phyloP scores from a whole-genome alignment of 2,329 filamentous ascomycete genomes.

The Alternaria gansuensis region DNA sequence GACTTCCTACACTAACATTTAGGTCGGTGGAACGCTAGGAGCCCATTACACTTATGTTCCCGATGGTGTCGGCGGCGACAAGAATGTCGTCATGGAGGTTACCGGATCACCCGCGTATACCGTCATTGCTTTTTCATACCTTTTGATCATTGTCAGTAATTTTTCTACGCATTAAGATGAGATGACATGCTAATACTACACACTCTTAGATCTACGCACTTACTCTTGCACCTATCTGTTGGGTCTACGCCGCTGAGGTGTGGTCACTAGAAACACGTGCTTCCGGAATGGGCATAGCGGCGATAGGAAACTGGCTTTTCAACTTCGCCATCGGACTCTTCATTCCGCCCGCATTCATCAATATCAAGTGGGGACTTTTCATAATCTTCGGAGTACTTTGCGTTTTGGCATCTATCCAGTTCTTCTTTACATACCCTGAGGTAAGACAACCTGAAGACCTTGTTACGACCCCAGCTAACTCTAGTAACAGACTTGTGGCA shows the following conservation, averaged over 20 bases:
- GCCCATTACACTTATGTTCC: slow-evolving; percentile 40
- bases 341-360: slow-evolving; percentile 66
- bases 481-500: slow-evolving; percentile 66
- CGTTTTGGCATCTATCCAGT: slow-evolving; percentile 71
- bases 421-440: slow-evolving; percentile 71
- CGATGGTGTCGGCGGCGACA: slow-evolving; percentile 56
- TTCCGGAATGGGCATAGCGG: slow-evolving; percentile 69
- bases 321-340: slow-evolving; percentile 66
- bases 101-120: slow-evolving; percentile 55
- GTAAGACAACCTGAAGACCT: neutral
- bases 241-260: slow-evolving; percentile 69
- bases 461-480: neutral
- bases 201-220: slow-evolving; percentile 64
- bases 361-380: slow-evolving; percentile 70
- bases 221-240: slow-evolving; percentile 68
- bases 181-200: neutral
- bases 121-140: slow-evolving; percentile 74
- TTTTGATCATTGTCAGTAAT: slow-evolving; percentile 67
- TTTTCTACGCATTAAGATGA: neutral
- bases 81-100: slow-evolving; percentile 65
- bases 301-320: slow-evolving; percentile 71
- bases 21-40: slow-evolving; percentile 62
- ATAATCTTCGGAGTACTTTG: slow-evolving; percentile 80
- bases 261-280: slow-evolving; percentile 67
- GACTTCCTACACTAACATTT: too few relatives aligned